Conservation (phyloP, 257 asterid genomes). For the Gynochthodes officinalis region DNA sequence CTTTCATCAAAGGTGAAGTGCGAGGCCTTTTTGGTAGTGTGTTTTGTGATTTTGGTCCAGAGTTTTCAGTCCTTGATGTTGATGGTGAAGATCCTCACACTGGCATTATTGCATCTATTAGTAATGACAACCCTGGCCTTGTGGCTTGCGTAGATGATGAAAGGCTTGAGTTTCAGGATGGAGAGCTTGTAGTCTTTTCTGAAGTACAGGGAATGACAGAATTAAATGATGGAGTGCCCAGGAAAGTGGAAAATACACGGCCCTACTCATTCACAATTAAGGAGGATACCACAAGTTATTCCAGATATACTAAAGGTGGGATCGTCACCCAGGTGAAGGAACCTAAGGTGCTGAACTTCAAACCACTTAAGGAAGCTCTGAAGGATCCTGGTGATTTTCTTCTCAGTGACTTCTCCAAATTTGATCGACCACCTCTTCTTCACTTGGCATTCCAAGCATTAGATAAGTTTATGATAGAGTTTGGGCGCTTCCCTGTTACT, state of each 20-base stretch:
- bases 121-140: constrained; percentile 77
- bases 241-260: constrained; percentile 63
- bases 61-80: constrained; percentile 76
- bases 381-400: constrained; percentile 84
- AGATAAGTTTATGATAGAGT: constrained; percentile 58
- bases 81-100: constrained; percentile 93
- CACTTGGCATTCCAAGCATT: constrained; percentile 87
- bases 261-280: constrained; percentile 80
- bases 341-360: constrained; percentile 77
- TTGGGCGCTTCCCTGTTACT: constrained; percentile 68
- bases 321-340: constrained; percentile 85
- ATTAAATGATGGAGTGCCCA: constrained; percentile 87
- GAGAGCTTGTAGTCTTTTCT: constrained; percentile 80
- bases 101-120: constrained; percentile 81
- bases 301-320: constrained; percentile 72
- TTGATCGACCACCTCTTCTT: constrained; percentile 78
- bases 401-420: constrained; percentile 91
- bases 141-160: constrained; percentile 91
- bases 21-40: constrained; percentile 83
- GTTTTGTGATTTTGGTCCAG: constrained; percentile 91
- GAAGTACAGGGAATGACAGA: constrained; percentile 84
- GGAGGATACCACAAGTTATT: constrained; percentile 73
- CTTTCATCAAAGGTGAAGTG: constrained; percentile 82
- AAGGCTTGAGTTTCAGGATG: constrained; percentile 93
- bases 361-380: constrained; percentile 68